These are phyloP conservation scores for Fistulinella cinereoalba DNA, from an alignment of 1,284 basidiomycete genomes.

Conservation along the genomic window DNA sequence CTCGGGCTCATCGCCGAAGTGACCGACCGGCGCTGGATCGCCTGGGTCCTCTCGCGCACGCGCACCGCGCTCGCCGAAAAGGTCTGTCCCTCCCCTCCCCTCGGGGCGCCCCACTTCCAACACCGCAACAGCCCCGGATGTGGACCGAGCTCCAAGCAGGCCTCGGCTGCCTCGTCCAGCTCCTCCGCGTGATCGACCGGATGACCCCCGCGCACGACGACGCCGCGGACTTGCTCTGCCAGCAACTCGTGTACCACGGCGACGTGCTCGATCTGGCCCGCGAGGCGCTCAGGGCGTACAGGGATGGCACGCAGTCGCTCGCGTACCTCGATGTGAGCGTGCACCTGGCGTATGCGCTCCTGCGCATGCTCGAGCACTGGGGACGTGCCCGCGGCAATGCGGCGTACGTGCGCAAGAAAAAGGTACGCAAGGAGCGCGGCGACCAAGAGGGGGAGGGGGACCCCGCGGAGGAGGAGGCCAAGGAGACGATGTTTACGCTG, in stretches of 20 bases:
- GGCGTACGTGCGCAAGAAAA: conserved; percentile 74
- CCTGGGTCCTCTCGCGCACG: conserved; percentile 89
- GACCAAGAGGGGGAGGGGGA: conserved; percentile 59
- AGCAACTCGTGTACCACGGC: conserved; percentile 91
- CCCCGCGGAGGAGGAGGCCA: conserved; percentile 58
- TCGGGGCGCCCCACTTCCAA: no score
- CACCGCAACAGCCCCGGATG: conserved; percentile 83
- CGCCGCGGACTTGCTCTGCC: conserved; percentile 75
- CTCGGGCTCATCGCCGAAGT: conserved; percentile 83
- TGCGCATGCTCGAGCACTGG: conserved; percentile 87
- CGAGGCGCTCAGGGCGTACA: conserved; percentile 73
- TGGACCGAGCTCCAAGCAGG: conserved; percentile 96
- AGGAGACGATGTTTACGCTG: conserved; percentile 88
- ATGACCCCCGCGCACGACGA: conserved; percentile 65
- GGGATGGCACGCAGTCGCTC: conserved; percentile 65
- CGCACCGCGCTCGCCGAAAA: conserved; percentile 85
- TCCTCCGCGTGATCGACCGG: conserved; percentile 78
- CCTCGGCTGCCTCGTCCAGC: conserved; percentile 87
- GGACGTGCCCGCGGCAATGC: conserved; percentile 62
- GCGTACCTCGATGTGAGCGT: conserved; percentile 84
- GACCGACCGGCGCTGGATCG: conserved; percentile 80
- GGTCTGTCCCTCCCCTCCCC: conserved; percentile 50
- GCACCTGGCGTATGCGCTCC: conserved; percentile 75
- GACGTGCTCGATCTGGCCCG: conserved; percentile 86
- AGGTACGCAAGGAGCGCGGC: conserved; percentile 51